Percentiles rank a stretch among this genome's conserved stretches.
phyloP scores from a whole-genome alignment of 805 yeast species.

The Myxozyma neotropica region DNA sequence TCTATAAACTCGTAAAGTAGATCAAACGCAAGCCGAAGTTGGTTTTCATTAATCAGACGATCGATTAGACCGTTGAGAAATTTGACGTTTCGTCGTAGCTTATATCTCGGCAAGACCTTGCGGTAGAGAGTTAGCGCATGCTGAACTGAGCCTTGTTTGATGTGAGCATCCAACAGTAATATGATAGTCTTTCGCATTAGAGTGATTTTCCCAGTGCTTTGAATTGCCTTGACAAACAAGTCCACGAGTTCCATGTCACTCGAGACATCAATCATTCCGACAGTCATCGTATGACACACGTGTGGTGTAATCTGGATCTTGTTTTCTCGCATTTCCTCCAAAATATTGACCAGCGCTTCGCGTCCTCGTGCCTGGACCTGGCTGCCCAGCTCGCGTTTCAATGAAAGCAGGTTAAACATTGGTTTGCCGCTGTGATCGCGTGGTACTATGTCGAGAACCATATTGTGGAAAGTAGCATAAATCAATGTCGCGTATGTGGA shows the following conservation, averaged over 20 bases:
- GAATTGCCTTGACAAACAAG: background rate
- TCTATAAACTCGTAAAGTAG: slow-evolving; percentile 12
- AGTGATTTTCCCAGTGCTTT: background rate
- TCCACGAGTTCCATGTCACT: slow-evolving; percentile 24
- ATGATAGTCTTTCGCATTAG: slow-evolving; percentile 13
- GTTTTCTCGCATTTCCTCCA: slow-evolving; percentile 21
- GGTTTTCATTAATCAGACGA: slow-evolving; percentile 6
- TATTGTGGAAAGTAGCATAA: slow-evolving; percentile 20
- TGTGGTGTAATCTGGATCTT: slow-evolving; percentile 6
- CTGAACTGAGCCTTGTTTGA: slow-evolving; percentile 15
- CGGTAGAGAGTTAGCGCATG: slow-evolving; percentile 18
- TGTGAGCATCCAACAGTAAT: slow-evolving; percentile 18
- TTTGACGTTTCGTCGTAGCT: slow-evolving; percentile 5
- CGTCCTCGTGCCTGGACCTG: background rate
- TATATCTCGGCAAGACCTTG: slow-evolving; percentile 7
- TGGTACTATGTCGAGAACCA: slow-evolving; percentile 8
- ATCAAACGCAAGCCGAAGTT: slow-evolving; percentile 13
- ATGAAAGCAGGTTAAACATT: background rate
- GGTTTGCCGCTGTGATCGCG: background rate
- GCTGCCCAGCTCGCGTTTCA: background rate
- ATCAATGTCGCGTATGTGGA: slow-evolving; percentile 19
- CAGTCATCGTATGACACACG: slow-evolving; percentile 20
- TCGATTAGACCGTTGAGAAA: slow-evolving; percentile 6
- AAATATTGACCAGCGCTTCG: slow-evolving; percentile 5
- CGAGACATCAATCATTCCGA: slow-evolving; percentile 25